Evolutionary conservation across 257 asterid genomes (phyloP).

Genomic region (Striga asiatica): DNA sequence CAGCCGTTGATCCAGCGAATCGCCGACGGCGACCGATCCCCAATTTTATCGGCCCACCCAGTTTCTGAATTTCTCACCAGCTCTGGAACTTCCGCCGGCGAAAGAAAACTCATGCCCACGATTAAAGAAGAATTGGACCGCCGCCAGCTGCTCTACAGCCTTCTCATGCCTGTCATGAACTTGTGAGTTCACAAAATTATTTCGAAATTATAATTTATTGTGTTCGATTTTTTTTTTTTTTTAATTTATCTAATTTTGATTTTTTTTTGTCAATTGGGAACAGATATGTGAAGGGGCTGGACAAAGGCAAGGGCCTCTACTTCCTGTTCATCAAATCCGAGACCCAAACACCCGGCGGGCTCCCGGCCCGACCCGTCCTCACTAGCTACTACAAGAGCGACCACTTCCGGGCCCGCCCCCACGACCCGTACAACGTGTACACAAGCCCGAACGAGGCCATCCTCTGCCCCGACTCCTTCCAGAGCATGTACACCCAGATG

Average conservation of each 20-base stretch:
- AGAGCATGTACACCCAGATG: constrained; percentile 97
- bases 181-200: constrained; percentile 34
- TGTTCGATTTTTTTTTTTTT: neutral
- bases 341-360: constrained; percentile 87
- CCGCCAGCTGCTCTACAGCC: constrained; percentile 94
- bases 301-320: constrained; percentile 90
- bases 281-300: constrained; percentile 89
- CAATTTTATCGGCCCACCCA: constrained; percentile 76
- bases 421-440: constrained; percentile 91
- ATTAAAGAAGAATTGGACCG: constrained; percentile 86
- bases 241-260: neutral
- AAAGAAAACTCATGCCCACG: constrained; percentile 92
- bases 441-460: constrained; percentile 92
- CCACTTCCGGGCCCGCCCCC: constrained; percentile 86
- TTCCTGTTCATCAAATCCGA: constrained; percentile 80
- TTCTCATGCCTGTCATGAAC: constrained; percentile 96
- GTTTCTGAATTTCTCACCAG: constrained; percentile 92
- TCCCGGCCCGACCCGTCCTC: constrained; percentile 85
- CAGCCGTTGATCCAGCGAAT: constrained; percentile 81
- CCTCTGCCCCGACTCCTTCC: constrained; percentile 86
- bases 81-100: constrained; percentile 89
- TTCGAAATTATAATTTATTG: neutral
- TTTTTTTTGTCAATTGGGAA: constrained; percentile 13
- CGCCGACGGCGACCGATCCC: constrained; percentile 83
- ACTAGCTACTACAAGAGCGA: constrained; percentile 97